Percentiles rank a stretch among this genome's conserved stretches.
phyloP scores from a whole-genome alignment of 805 yeast species.

The Kuraishia molischiana region DNA sequence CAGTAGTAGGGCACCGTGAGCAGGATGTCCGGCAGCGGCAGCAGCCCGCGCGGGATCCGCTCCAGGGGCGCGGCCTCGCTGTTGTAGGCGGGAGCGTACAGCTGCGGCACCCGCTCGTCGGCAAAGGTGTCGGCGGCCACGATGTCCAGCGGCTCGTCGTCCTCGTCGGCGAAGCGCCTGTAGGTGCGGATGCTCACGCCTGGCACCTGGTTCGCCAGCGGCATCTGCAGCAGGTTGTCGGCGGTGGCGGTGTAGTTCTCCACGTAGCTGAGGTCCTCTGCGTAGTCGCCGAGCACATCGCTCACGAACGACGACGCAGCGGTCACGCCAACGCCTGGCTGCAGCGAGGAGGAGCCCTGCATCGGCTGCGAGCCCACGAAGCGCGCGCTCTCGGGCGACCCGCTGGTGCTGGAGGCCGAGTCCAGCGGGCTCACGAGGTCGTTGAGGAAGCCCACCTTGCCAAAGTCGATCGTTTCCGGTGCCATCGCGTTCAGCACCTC shows the following conservation, averaged over 20 bases:
- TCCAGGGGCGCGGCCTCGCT: background rate
- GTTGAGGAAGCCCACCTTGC: background rate
- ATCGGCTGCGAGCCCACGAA: no score
- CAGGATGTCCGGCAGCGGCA: constrained; percentile 54
- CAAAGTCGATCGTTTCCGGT: background rate
- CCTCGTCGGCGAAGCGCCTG: constrained; percentile 6
- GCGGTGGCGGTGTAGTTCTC: background rate
- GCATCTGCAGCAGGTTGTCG: background rate
- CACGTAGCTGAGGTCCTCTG: constrained; percentile 20
- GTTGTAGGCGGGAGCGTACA: background rate
- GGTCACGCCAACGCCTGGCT: no score
- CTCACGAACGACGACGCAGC: no score
- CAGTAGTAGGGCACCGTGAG: constrained; percentile 49
- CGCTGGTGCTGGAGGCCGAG: background rate
- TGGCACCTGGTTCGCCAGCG: background rate
- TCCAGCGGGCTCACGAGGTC: background rate
- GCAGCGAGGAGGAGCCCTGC: no score
- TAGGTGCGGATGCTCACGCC: no score
- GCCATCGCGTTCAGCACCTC: background rate
- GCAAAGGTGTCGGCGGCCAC: no score
- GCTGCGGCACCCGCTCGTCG: no score
- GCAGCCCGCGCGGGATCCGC: constrained; percentile 21
- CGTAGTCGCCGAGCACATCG: constrained; percentile 25
- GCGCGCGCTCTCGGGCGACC: no score
- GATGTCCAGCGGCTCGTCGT: constrained; percentile 7